phyloP scores from a whole-genome alignment of 192 early-diverging fungal genomes.

The Diversispora eburnea region DNA sequence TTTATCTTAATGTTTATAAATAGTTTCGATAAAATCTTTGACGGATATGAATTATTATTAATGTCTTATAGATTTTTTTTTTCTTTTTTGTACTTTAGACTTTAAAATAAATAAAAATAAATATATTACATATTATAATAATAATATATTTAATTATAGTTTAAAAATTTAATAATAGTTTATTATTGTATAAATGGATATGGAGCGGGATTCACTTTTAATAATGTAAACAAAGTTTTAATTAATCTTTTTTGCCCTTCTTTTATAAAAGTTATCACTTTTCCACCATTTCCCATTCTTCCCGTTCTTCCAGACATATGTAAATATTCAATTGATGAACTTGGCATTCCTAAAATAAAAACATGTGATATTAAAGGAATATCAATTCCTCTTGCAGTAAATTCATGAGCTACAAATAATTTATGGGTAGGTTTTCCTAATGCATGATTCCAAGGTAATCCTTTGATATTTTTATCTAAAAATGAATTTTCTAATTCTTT shows the following conservation, averaged over 20 bases:
- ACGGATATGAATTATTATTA: too few species aligned
- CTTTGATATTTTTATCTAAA: neutral
- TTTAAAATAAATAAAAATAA: too few species aligned
- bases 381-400: slow-evolving; percentile 80
- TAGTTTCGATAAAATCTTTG: too few species aligned
- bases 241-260: slow-evolving; percentile 28
- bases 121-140: too few species aligned
- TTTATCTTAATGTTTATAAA: too few species aligned
- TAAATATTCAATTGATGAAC: slow-evolving; percentile 63
- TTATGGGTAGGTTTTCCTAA: slow-evolving; percentile 22
- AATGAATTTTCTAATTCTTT: slow-evolving; percentile 39
- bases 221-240: neutral
- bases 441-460: neutral
- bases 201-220: neutral
- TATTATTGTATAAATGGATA: neutral
- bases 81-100: too few species aligned
- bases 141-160: too few species aligned
- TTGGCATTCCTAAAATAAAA: slow-evolving; percentile 77
- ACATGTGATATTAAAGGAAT: slow-evolving; percentile 75
- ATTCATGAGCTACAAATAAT: slow-evolving; percentile 67
- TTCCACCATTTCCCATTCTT: slow-evolving; percentile 63
- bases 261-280: slow-evolving; percentile 48
- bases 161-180: neutral
- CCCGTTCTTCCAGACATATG: slow-evolving; percentile 89
- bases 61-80: too few species aligned